These are phyloP conservation scores for Fraxinus velutina DNA, from an alignment of 305 asterid species.

Conservation along the genomic window DNA sequence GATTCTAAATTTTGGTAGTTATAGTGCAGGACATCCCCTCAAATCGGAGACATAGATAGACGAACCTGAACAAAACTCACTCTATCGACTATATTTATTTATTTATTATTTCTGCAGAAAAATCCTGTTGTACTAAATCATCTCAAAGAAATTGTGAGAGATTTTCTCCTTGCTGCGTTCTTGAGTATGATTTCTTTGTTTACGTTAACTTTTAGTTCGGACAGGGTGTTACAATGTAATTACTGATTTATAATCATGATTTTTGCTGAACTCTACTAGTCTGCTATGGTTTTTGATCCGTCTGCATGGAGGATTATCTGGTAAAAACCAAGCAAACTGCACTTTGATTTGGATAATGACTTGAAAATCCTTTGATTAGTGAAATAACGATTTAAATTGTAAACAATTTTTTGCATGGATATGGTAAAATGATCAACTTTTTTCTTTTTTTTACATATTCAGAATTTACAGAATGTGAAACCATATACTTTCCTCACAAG, in stretches of 20 bases:
- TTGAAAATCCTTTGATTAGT: background rate
- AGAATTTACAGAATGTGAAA: background rate
- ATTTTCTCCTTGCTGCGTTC: conserved; percentile 15
- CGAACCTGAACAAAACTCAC: background rate
- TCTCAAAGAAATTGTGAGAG: conserved; percentile 32
- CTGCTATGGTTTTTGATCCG: background rate
- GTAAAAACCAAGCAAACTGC: background rate
- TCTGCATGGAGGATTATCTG: background rate
- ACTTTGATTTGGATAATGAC: background rate
- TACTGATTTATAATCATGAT: background rate
- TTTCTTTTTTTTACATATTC: background rate
- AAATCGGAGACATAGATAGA: conserved; percentile 8
- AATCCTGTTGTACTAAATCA: conserved; percentile 24
- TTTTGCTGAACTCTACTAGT: background rate
- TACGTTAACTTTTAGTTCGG: background rate
- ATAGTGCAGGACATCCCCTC: conserved; percentile 20
- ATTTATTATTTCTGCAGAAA: conserved; percentile 26
- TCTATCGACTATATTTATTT: conserved; percentile 12
- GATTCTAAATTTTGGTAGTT: conserved; percentile 50
- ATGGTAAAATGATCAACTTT: background rate
- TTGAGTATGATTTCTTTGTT: background rate
- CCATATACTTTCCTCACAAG: background rate
- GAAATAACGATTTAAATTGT: background rate
- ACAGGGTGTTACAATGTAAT: background rate
- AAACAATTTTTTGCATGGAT: background rate